These are phyloP conservation scores for Chlorella sp. DNA, from an alignment of 139 green algal species.

Conservation along the genomic window DNA sequence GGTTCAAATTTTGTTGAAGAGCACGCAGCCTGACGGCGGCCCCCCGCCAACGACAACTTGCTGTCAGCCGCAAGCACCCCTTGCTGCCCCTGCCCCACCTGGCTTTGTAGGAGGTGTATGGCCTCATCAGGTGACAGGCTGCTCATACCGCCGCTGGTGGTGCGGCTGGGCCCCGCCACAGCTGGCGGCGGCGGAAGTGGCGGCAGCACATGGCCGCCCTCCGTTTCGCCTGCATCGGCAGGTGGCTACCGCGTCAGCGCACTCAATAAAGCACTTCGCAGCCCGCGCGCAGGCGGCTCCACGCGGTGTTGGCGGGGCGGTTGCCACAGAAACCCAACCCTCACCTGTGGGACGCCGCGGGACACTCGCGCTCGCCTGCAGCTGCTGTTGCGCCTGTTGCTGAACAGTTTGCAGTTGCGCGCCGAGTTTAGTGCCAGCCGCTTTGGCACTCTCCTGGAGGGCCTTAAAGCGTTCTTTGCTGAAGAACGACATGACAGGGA, in stretches of 20 bases:
- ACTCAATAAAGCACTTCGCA: not conserved
- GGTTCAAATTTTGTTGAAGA: too few relatives aligned
- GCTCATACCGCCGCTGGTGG: conserved; percentile 12
- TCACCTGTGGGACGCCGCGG: not conserved
- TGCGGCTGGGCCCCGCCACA: conserved; percentile 1
- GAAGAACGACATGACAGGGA: not conserved
- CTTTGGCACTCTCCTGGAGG: not conserved
- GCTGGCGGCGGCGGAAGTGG: not conserved
- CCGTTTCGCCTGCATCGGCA: not conserved
- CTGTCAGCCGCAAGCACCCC: not conserved
- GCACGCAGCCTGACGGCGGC: too few relatives aligned
- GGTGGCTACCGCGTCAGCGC: not conserved
- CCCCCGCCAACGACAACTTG: too few relatives aligned
- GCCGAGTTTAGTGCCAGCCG: not conserved
- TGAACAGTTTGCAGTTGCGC: not conserved
- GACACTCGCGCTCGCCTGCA: not conserved
- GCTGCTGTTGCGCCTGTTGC: not conserved
- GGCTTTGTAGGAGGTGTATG: conserved; percentile 33
- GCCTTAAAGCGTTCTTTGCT: not conserved
- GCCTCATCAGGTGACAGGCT: conserved; percentile 24
- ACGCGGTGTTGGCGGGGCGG: not conserved
- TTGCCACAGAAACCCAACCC: too few relatives aligned
- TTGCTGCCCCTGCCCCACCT: not conserved
- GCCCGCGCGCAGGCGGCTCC: too few relatives aligned
- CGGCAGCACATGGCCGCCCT: not conserved